A percentile compares a stretch with the other conserved stretches of the same genome.
phyloP scores from a whole-genome alignment of 1,284 basidiomycete species.

The Trametes versicolor region DNA sequence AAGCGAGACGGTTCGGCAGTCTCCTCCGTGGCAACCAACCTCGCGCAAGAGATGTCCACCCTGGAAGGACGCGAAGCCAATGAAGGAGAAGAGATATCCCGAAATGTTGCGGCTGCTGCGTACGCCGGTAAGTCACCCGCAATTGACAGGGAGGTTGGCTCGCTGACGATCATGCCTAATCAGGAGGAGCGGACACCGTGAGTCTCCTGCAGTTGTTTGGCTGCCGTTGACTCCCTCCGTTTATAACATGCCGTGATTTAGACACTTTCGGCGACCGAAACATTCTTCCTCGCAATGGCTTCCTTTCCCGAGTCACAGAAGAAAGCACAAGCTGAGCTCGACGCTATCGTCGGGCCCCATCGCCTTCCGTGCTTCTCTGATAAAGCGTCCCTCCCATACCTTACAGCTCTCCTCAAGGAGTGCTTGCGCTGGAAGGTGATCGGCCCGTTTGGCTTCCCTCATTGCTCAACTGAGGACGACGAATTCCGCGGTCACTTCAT shows the following conservation, averaged over 20 bases:
- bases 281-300: slow-evolving; percentile 26
- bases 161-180: neutral
- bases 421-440: slow-evolving; percentile 32
- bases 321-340: slow-evolving; percentile 43
- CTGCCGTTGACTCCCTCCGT: too few species aligned
- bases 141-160: neutral
- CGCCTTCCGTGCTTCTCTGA: slow-evolving; percentile 34
- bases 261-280: slow-evolving; percentile 6
- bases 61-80: neutral
- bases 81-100: neutral
- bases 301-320: slow-evolving; percentile 24
- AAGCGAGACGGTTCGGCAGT: neutral
- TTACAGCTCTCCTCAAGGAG: slow-evolving; percentile 33
- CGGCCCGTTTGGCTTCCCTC: slow-evolving; percentile 23
- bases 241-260: neutral
- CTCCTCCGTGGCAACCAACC: neutral
- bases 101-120: neutral
- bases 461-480: slow-evolving; percentile 32
- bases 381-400: slow-evolving; percentile 28
- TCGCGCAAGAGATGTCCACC: neutral
- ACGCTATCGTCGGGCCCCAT: slow-evolving; percentile 32
- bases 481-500: slow-evolving; percentile 41
- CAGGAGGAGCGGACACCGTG: slow-evolving; percentile 13
- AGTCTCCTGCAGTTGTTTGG: neutral
- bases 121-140: neutral